These are phyloP conservation scores for Phytophthora citrophthora DNA, from an alignment of 352 stramenopile species.

Conservation along the genomic window DNA sequence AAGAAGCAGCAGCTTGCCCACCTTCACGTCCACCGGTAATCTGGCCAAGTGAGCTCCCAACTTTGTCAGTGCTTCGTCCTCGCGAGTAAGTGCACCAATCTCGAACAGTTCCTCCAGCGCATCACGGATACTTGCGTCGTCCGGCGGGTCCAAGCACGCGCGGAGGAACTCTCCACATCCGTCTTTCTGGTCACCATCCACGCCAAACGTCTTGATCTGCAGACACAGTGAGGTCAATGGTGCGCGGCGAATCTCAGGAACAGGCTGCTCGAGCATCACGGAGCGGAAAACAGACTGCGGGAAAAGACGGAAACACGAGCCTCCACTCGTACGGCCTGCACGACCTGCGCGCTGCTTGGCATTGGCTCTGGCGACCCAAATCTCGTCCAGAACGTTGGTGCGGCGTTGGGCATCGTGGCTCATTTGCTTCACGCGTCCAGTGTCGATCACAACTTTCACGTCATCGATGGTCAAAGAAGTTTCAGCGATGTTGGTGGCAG, in stretches of 20 bases:
- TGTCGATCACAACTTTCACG: constrained; percentile 96
- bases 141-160: constrained; percentile 93
- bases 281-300: constrained; percentile 74
- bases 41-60: constrained; percentile 93
- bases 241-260: constrained; percentile 97
- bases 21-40: constrained; percentile 96
- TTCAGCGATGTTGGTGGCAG: constrained; percentile 97
- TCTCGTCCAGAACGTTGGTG: constrained; percentile 91
- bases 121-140: constrained; percentile 86
- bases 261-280: constrained; percentile 77
- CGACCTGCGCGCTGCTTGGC: constrained; percentile 90
- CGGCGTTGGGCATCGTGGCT: constrained; percentile 79
- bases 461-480: constrained; percentile 97
- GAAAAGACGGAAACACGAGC: constrained; percentile 92
- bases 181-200: constrained; percentile 46
- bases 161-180: constrained; percentile 86
- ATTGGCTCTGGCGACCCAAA: constrained; percentile 91
- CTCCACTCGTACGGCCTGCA: constrained; percentile 92
- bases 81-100: constrained; percentile 82
- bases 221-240: constrained; percentile 96
- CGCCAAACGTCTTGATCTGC: constrained; percentile 92
- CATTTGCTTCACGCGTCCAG: constrained; percentile 94
- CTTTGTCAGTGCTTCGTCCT: constrained; percentile 88
- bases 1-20: constrained; percentile 98
- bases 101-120: constrained; percentile 91